Evolutionary conservation across 1,284 basidiomycete species (phyloP).

Genomic region (Tilletia horrida): DNA sequence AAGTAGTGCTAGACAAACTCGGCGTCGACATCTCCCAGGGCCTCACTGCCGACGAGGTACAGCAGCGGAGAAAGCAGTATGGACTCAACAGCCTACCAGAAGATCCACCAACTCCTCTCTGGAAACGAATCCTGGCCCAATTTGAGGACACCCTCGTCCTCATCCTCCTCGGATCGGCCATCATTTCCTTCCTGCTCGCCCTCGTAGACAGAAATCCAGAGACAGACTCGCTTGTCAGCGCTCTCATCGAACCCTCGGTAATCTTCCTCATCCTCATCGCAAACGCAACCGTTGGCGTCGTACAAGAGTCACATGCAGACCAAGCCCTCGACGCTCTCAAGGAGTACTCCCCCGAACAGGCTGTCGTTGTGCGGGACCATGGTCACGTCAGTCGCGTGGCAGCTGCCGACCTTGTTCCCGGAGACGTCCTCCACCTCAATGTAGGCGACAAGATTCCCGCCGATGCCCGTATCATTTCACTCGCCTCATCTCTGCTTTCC

Average conservation of each 20-base stretch:
- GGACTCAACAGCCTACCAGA: constrained; percentile 66
- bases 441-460: constrained; percentile 54
- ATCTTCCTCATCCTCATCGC: constrained; percentile 54
- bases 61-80: constrained; percentile 22
- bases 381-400: constrained; percentile 34
- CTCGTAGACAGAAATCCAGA: constrained; percentile 38
- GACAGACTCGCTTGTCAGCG: constrained; percentile 45
- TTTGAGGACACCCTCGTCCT: constrained; percentile 63
- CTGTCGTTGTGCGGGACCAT: constrained; percentile 41
- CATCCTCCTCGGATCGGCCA: constrained; percentile 50
- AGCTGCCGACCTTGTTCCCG: constrained; percentile 48
- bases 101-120: constrained; percentile 81
- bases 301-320: constrained; percentile 54
- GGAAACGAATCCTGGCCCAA: constrained; percentile 90
- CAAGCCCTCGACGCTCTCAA: constrained; percentile 53
- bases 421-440: constrained; percentile 49
- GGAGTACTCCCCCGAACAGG: constrained; percentile 50
- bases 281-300: constrained; percentile 53
- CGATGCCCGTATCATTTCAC: constrained; percentile 48
- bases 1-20: constrained; percentile 39
- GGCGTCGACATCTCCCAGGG: constrained; percentile 40
- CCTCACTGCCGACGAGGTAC: constrained; percentile 41
- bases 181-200: constrained; percentile 52
- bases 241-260: constrained; percentile 52
- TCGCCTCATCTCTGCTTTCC: constrained; percentile 47